Evolutionary conservation across 192 early-diverging fungal genomes (phyloP).

Genomic region (Polychytrium aggregatum): DNA sequence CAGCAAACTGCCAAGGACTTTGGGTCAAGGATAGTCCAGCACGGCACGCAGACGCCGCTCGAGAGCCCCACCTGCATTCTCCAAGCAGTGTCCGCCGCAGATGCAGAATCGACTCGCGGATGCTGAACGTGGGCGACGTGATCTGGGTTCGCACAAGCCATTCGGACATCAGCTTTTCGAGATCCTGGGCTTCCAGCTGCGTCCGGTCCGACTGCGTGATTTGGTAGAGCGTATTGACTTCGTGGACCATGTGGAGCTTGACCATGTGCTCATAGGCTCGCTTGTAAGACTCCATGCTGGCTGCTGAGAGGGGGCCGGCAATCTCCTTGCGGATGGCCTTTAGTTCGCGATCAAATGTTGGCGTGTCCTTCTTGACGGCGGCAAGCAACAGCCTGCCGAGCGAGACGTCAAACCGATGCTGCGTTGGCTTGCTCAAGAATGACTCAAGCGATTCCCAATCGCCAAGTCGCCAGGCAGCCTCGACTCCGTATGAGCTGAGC

Average conservation of each 20-base stretch:
- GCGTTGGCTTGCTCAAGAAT: slow-evolving; percentile 22
- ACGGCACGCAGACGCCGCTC: too few relatives aligned
- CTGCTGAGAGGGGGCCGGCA: slow-evolving; percentile 39
- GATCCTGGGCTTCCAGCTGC: background rate
- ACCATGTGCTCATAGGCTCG: slow-evolving; percentile 45
- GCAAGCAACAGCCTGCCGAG: slow-evolving; percentile 41
- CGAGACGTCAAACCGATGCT: slow-evolving; percentile 39
- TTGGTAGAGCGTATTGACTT: slow-evolving; percentile 36
- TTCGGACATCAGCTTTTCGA: background rate
- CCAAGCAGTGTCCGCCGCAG: slow-evolving; percentile 40
- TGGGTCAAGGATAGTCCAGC: too few relatives aligned
- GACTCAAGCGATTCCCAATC: slow-evolving; percentile 44
- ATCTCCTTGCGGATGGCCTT: slow-evolving; percentile 29
- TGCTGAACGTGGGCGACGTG: slow-evolving; percentile 39
- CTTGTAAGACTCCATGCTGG: slow-evolving; percentile 55
- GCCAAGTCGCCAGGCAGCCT: slow-evolving; percentile 54
- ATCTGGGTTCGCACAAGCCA: slow-evolving; percentile 24
- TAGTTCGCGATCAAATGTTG: slow-evolving; percentile 21
- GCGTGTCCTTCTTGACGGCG: slow-evolving; percentile 20
- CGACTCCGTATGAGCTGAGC: slow-evolving; percentile 37
- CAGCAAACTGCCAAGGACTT: too few relatives aligned
- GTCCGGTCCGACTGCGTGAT: slow-evolving; percentile 1
- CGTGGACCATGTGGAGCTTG: slow-evolving; percentile 57
- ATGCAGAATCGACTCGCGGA: slow-evolving; percentile 49
- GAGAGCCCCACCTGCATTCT: slow-evolving; percentile 17